These are phyloP conservation scores for Salvia splendens DNA, from an alignment of 257 asterid species.

Conservation along the genomic window DNA sequence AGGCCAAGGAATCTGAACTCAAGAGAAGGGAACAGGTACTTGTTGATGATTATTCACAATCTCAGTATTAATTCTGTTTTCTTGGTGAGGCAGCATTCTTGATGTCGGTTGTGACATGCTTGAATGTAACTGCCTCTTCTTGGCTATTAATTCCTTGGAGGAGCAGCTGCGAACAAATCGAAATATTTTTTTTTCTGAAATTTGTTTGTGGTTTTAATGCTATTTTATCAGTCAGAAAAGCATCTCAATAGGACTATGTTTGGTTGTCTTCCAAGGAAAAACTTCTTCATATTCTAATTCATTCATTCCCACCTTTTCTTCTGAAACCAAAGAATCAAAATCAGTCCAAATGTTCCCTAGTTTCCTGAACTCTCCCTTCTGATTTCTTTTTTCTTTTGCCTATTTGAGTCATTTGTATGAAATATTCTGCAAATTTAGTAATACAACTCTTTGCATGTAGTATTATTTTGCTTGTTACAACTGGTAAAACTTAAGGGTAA, in stretches of 20 bases:
- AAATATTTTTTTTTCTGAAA: not conserved
- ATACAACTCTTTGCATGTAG: not conserved
- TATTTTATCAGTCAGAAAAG: not conserved
- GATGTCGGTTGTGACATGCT: slow-evolving; percentile 4
- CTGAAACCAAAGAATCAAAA: not conserved
- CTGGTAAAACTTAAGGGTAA: slow-evolving; percentile 10
- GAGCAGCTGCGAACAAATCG: not conserved
- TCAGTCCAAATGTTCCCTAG: not conserved
- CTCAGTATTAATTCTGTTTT: not conserved
- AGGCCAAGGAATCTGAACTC: slow-evolving; percentile 91
- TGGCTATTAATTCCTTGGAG: slow-evolving; percentile 1
- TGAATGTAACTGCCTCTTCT: not conserved
- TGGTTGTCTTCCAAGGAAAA: not conserved
- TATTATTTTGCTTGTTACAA: slow-evolving; percentile 7
- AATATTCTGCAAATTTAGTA: not conserved
- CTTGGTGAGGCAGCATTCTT: not conserved
- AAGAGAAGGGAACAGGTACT: slow-evolving; percentile 87
- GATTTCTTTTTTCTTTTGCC: not conserved
- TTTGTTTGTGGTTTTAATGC: not conserved
- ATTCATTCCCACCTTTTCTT: not conserved
- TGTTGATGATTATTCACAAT: not conserved
- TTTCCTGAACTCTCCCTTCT: not conserved
- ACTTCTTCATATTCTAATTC: not conserved
- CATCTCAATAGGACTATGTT: not conserved
- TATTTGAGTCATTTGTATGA: not conserved